These are phyloP conservation scores for Phtheirospermum japonicum DNA, from an alignment of 257 asterid species.

Conservation along the genomic window DNA sequence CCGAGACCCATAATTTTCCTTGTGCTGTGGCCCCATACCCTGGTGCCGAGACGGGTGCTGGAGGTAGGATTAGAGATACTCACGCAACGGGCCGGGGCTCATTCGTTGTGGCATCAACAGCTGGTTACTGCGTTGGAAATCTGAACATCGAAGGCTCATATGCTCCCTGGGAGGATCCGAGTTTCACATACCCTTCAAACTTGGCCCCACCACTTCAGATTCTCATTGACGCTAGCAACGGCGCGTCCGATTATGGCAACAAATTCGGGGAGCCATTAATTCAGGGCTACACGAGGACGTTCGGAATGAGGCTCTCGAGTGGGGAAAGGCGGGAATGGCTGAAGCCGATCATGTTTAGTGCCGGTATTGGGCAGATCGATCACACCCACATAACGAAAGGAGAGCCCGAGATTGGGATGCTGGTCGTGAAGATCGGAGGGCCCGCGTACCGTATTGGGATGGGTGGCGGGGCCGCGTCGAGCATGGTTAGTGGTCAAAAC, in stretches of 20 bases:
- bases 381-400: constrained; percentile 73
- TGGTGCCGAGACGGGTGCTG: constrained; percentile 98
- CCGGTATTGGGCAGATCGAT: constrained; percentile 91
- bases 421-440: constrained; percentile 96
- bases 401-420: constrained; percentile 90
- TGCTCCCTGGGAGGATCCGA: constrained; percentile 92
- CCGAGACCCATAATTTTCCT: constrained; percentile 95
- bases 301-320: constrained; percentile 85
- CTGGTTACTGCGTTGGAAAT: constrained; percentile 95
- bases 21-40: constrained; percentile 99
- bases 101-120: constrained; percentile 82
- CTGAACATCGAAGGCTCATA: constrained; percentile 75
- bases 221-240: constrained; percentile 88
- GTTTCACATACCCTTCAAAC: constrained; percentile 76
- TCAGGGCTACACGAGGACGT: constrained; percentile 90
- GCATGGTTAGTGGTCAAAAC: constrained; percentile 99
- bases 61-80: constrained; percentile 93
- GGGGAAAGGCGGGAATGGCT: constrained; percentile 96
- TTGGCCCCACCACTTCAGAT: constrained; percentile 85
- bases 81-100: constrained; percentile 98
- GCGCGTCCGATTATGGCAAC: constrained; percentile 96
- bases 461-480: constrained; percentile 99
- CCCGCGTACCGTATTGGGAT: constrained; percentile 95
- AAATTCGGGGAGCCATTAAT: constrained; percentile 91
- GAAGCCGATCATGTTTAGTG: constrained; percentile 97